These are phyloP conservation scores for Kodamaea fungicola DNA, from an alignment of 1,139 yeast species.

Conservation along the genomic window DNA sequence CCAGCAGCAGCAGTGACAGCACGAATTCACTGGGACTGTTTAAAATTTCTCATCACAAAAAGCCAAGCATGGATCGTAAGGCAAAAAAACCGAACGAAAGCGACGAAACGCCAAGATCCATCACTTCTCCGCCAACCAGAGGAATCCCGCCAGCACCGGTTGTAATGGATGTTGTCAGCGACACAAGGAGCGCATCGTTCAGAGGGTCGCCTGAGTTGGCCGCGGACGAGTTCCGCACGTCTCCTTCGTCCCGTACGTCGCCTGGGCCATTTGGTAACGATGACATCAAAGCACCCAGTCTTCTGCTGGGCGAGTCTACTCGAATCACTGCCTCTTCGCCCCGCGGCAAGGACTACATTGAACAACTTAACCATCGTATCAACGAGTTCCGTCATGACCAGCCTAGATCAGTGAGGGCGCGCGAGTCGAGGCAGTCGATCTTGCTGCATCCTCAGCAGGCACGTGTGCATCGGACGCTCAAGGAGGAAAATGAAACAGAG, in stretches of 20 bases:
- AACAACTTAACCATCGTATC: conserved; percentile 12
- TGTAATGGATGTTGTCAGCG: neutral
- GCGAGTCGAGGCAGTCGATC: conserved; percentile 6
- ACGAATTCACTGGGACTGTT: conserved; percentile 1
- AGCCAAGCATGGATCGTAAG: neutral
- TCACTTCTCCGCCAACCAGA: neutral
- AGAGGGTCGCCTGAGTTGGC: too few species aligned
- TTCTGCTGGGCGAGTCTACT: conserved; percentile 1
- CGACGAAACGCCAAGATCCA: neutral
- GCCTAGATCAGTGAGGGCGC: conserved; percentile 10
- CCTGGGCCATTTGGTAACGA: neutral
- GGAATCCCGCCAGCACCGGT: neutral
- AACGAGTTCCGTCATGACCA: conserved; percentile 14
- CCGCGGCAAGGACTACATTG: conserved; percentile 9
- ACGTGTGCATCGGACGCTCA: neutral
- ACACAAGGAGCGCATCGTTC: too few species aligned
- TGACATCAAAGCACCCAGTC: neutral
- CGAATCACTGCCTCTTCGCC: neutral
- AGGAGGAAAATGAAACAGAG: neutral
- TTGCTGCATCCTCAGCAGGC: conserved; percentile 5
- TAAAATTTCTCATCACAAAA: neutral
- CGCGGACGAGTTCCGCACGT: too few species aligned
- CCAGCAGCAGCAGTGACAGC: conserved; percentile 5
- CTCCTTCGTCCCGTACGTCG: neutral
- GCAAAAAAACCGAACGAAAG: neutral